Percentiles rank a stretch among this genome's conserved stretches.
Evolutionary conservation across 805 yeast genomes (phyloP).

Genomic region (Cyberlindnera sargentensis): DNA sequence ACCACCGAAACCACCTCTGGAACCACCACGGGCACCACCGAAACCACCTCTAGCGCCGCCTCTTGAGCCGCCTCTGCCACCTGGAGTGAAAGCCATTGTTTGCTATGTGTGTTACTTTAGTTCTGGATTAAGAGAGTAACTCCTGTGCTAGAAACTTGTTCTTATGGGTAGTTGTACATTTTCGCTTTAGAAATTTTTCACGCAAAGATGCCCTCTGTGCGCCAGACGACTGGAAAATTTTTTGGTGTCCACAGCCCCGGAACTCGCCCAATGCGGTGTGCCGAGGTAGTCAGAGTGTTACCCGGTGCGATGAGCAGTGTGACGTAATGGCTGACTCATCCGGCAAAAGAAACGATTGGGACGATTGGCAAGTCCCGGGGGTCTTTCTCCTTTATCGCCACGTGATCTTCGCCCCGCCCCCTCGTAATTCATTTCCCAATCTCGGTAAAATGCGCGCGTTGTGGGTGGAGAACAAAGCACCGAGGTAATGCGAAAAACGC

Average conservation of each 20-base stretch:
- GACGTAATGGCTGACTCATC: not conserved
- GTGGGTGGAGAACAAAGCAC: no score
- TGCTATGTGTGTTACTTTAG: not conserved
- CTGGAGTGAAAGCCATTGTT: constrained; percentile 74
- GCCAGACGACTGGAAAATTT: no score
- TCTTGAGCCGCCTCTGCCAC: constrained; percentile 54
- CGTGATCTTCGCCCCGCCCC: not conserved
- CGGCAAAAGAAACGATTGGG: not conserved
- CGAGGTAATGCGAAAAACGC: no score
- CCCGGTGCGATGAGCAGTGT: constrained; percentile 14
- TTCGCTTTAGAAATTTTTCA: no score
- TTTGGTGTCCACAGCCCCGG: not conserved
- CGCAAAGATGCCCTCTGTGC: not conserved
- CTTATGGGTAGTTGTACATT: no score
- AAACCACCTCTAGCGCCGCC: constrained; percentile 46
- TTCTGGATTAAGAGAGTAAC: no score
- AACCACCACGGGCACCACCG: constrained; percentile 45
- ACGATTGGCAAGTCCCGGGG: not conserved
- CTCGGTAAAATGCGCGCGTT: constrained; percentile 1
- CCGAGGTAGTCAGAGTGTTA: constrained; percentile 1
- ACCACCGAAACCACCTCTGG: constrained; percentile 49
- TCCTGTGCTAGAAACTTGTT: no score
- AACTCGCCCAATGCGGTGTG: not conserved
- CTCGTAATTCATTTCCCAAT: not conserved
- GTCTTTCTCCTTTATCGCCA: not conserved